Base-by-base conservation (phyloP, 2,329 filamentous ascomycete species). In the Aspergillus tamarii region DNA sequence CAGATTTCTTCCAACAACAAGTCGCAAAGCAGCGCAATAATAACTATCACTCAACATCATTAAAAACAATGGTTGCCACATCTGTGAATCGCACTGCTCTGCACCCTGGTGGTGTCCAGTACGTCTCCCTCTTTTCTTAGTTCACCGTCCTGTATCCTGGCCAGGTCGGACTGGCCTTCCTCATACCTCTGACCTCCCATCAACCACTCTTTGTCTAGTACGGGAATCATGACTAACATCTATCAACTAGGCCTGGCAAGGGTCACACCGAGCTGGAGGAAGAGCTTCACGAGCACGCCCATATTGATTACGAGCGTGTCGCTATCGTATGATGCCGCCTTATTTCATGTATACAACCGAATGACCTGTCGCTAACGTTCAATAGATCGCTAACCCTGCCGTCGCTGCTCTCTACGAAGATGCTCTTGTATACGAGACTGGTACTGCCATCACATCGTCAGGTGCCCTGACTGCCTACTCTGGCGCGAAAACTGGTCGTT, bases 281-380 rank as follows among this genome's bases (percentile, higher is more conserved):
- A 84, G 93, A 97, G 81, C 91, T 99, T 66, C 94, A 98, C 82
- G 93, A 97, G 82, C 93, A 91, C 77, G 95, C 95, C 72, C 94
- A 99, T 87, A 99, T 99, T 77, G 95, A 99, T 87, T 99, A 98
- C 80, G 92, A 98, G 83, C 91, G 93, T 77, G 95, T 99, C 76
- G 92, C 95, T 68, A 99, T 99, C 85, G 94, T 96, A 87, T 80
- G 92, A 48, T 67, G 10, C 45, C 60, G 12, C 45, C 60, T 41
- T 61, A 45, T 23, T 59, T 1, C 9, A 43, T 36, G 3, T 9
- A 1, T 34, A 41, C 21, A 54, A 53, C 28, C 55, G 45, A 57
- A 56, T 52, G 57, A 39, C 43, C 63, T 60, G 34, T 57, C 57
- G 59, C 64, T 71, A 57, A 65, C 52, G 11, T 16, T 19, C 23